These are phyloP conservation scores for Acacia melanoxylon DNA, from an alignment of 306 rosid species.

Conservation along the genomic window DNA sequence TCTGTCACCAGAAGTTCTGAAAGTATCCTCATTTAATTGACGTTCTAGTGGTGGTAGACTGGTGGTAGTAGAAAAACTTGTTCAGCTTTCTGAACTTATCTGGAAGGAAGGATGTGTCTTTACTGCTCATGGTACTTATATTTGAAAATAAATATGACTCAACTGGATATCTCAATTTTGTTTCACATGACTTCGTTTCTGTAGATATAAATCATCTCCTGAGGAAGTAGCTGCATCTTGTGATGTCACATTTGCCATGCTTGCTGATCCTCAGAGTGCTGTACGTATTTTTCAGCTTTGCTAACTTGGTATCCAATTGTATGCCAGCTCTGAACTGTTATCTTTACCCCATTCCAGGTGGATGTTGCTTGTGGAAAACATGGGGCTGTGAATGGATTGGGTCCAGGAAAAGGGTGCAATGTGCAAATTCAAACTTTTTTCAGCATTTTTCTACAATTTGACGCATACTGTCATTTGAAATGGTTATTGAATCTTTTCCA, in stretches of 20 bases:
- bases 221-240: conserved; percentile 92
- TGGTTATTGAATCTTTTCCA: conserved; percentile 8
- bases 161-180: conserved; percentile 8
- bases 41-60: not conserved
- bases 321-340: conserved; percentile 19
- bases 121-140: not conserved
- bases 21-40: not conserved
- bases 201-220: conserved; percentile 83
- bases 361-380: conserved; percentile 85
- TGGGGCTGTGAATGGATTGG: conserved; percentile 81
- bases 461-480: conserved; percentile 23
- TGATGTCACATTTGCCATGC: conserved; percentile 96
- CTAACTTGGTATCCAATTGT: conserved; percentile 10
- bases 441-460: conserved; percentile 15
- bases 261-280: conserved; percentile 95
- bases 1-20: not conserved
- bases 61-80: not conserved
- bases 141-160: not conserved
- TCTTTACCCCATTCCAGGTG: conserved; percentile 44
- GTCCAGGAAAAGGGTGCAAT: conserved; percentile 85
- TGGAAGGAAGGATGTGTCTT: not conserved
- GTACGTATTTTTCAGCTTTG: conserved; percentile 55
- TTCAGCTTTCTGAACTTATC: conserved; percentile 1
- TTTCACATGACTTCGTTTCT: conserved; percentile 16
- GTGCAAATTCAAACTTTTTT: conserved; percentile 13